Percentiles rank a stretch among this genome's conserved stretches.
These are phyloP conservation scores for Ceratobasidium sp. DNA, from an alignment of 1,284 basidiomycete species.

Conservation along the genomic window DNA sequence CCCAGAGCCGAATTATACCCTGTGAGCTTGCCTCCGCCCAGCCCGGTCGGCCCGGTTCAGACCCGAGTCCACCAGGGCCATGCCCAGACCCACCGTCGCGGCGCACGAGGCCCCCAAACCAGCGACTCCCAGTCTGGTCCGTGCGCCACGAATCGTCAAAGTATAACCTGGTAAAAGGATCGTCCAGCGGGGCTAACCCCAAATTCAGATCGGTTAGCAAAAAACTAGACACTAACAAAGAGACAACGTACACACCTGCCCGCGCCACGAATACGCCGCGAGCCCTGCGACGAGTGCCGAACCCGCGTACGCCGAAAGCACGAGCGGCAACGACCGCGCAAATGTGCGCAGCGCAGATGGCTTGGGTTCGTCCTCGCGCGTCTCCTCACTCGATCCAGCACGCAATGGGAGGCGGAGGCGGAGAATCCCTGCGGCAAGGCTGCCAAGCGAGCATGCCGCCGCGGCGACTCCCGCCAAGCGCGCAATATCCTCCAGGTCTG, in stretches of 20 bases:
- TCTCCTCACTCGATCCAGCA: not conserved
- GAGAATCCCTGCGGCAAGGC: constrained; percentile 40
- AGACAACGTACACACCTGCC: constrained; percentile 44
- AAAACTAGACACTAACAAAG: constrained; percentile 20
- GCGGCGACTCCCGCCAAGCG: constrained; percentile 42
- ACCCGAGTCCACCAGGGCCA: constrained; percentile 38
- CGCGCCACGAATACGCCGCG: constrained; percentile 43
- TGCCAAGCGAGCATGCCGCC: constrained; percentile 37
- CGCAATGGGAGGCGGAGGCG: constrained; percentile 34
- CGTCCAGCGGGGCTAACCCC: constrained; percentile 39
- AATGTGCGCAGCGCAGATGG: constrained; percentile 42
- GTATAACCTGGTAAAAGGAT: constrained; percentile 44
- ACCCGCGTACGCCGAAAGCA: constrained; percentile 42
- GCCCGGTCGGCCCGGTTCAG: constrained; percentile 26
- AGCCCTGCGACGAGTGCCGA: constrained; percentile 42
- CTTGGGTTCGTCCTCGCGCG: constrained; percentile 28
- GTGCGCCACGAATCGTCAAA: constrained; percentile 40
- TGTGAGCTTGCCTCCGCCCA: constrained; percentile 44
- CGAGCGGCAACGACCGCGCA: constrained; percentile 40
- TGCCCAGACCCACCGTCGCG: constrained; percentile 44
- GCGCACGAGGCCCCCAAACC: constrained; percentile 43
- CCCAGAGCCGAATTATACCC: constrained; percentile 40
- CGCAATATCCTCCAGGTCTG: constrained; percentile 46
- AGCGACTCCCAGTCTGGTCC: constrained; percentile 40
- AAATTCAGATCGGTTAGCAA: constrained; percentile 8